These are phyloP conservation scores for Passiflora organensis DNA, from an alignment of 345 rosid genomes.

Conservation along the genomic window DNA sequence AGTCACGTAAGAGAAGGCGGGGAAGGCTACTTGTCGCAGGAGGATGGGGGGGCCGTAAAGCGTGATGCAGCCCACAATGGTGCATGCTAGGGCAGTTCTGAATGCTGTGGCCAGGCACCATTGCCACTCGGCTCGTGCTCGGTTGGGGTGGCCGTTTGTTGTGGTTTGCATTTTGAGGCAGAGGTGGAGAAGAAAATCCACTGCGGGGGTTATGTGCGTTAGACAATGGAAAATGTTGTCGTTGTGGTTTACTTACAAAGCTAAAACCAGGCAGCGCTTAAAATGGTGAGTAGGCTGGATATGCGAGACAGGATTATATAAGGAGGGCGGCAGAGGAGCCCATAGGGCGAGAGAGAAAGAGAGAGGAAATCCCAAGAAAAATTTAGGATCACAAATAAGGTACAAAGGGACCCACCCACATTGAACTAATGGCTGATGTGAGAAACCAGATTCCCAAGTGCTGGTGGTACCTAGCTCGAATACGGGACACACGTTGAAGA, in stretches of 20 bases:
- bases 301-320: neutral
- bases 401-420: neutral
- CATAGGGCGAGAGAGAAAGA: no score
- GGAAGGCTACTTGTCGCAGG: slow-evolving; percentile 45
- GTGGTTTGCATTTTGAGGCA: slow-evolving; percentile 13
- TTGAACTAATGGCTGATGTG: slow-evolving; percentile 11
- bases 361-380: neutral
- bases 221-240: neutral
- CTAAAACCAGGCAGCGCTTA: neutral
- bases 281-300: neutral
- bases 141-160: slow-evolving; percentile 8
- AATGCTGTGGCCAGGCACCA: slow-evolving; percentile 60
- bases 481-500: no score
- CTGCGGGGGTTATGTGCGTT: neutral
- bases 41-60: slow-evolving; percentile 58
- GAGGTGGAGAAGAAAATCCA: neutral
- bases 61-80: slow-evolving; percentile 56
- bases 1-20: slow-evolving; percentile 77
- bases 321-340: no score
- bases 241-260: neutral
- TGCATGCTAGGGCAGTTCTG: slow-evolving; percentile 74
- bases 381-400: slow-evolving; percentile 9
- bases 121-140: slow-evolving; percentile 54
- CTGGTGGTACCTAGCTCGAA: neutral
- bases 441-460: neutral